Percentiles rank a stretch among this genome's conserved stretches.
Conservation (phyloP, 306 rosid species). For the Medicago lupulina region DNA sequence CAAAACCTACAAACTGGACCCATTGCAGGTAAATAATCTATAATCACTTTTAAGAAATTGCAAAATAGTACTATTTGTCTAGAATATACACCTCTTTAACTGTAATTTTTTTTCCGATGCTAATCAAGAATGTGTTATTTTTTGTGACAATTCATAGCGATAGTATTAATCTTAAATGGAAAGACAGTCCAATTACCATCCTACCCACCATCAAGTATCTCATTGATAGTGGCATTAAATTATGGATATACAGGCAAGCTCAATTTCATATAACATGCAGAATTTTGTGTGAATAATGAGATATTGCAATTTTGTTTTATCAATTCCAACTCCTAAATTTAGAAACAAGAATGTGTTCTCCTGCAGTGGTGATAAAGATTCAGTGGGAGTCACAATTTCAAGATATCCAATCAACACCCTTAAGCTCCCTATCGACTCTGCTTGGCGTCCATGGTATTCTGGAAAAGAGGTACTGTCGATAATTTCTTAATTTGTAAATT, state of each 20-base stretch:
- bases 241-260: slow-evolving; percentile 53
- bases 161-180: slow-evolving; percentile 28
- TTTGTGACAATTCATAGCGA: slow-evolving; percentile 29
- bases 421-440: slow-evolving; percentile 36
- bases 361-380: slow-evolving; percentile 62
- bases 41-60: background rate
- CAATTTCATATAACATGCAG: background rate
- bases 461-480: slow-evolving; percentile 48
- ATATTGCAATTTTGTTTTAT: background rate
- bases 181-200: slow-evolving; percentile 39
- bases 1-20: slow-evolving; percentile 54
- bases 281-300: background rate
- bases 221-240: slow-evolving; percentile 1
- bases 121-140: background rate
- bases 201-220: slow-evolving; percentile 46
- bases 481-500: too few species aligned
- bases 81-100: background rate
- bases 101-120: background rate
- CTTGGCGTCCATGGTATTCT: slow-evolving; percentile 66
- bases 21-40: slow-evolving; percentile 51
- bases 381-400: slow-evolving; percentile 54
- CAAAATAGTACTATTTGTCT: background rate
- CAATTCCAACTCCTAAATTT: background rate
- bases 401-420: slow-evolving; percentile 55
- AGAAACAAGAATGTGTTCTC: background rate